A percentile compares a stretch with the other conserved stretches of the same genome.
These are phyloP conservation scores for Thelonectria rubi DNA, from an alignment of 2,329 filamentous ascomycete species.

Conservation along the genomic window DNA sequence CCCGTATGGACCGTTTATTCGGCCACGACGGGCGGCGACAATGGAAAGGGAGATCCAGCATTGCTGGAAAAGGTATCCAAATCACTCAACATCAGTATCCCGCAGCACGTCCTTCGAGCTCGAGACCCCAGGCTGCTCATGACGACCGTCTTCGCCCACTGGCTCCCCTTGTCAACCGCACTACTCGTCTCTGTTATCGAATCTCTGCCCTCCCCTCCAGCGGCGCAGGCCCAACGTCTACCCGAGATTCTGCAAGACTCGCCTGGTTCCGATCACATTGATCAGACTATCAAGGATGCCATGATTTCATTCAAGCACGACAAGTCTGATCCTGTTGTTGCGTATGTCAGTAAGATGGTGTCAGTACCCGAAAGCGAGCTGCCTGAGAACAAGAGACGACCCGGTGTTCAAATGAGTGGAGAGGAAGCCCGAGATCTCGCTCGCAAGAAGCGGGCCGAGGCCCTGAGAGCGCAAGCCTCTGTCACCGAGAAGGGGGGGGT, in stretches of 20 bases:
- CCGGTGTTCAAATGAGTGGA: constrained; percentile 74
- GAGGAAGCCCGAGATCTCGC: constrained; percentile 92
- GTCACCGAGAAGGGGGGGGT: constrained; percentile 59
- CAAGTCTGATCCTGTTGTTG: constrained; percentile 80
- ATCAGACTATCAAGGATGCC: constrained; percentile 75
- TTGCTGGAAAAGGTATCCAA: constrained; percentile 95
- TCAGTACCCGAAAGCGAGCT: constrained; percentile 93
- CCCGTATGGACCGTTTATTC: constrained; percentile 97
- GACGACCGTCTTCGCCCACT: constrained; percentile 85
- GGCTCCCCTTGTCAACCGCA: constrained; percentile 93
- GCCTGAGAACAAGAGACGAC: constrained; percentile 80
- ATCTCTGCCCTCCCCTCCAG: constrained; percentile 83
- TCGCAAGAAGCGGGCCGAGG: constrained; percentile 87
- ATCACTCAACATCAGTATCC: constrained; percentile 83
- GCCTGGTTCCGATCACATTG: constrained; percentile 78
- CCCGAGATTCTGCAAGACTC: constrained; percentile 82
- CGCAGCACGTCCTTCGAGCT: constrained; percentile 84
- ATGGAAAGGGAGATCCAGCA: constrained; percentile 81
- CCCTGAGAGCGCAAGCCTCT: constrained; percentile 79
- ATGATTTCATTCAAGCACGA: constrained; percentile 82
- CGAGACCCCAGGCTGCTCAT: constrained; percentile 85
- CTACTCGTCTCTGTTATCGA: constrained; percentile 94
- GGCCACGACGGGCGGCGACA: constrained; percentile 83
- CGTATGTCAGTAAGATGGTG: constrained; percentile 98
- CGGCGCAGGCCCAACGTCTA: constrained; percentile 81